These are phyloP conservation scores for Arthrobotrys musiformis DNA, from an alignment of 2,329 filamentous ascomycete genomes.

Conservation along the genomic window DNA sequence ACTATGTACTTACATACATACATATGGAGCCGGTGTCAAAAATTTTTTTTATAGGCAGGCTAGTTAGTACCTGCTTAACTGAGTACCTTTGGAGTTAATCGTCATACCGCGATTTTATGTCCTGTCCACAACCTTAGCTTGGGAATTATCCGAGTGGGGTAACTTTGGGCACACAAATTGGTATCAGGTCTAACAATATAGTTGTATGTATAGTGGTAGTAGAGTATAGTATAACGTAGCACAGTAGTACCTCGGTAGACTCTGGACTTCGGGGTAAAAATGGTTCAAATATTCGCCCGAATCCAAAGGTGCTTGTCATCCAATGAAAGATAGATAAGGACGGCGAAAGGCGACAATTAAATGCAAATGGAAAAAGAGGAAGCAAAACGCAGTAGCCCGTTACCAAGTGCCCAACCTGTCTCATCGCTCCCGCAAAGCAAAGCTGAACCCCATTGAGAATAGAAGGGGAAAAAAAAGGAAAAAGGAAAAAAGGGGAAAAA, in stretches of 20 bases:
- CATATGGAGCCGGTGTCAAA: too few species aligned
- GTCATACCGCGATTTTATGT: too few species aligned
- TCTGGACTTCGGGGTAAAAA: neutral
- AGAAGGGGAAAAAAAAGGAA: constrained; percentile 6
- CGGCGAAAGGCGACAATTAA: neutral
- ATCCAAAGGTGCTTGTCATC: constrained; percentile 26
- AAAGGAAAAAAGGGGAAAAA: constrained; percentile 33
- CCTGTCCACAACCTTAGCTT: neutral
- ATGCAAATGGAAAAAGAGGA: constrained; percentile 28
- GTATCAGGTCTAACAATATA: too few species aligned
- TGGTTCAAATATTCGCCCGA: constrained; percentile 9
- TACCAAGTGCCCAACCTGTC: neutral
- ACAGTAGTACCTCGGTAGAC: neutral
- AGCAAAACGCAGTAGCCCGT: constrained; percentile 1
- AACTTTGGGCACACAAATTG: too few species aligned
- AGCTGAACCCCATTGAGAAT: constrained; percentile 18
- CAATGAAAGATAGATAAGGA: neutral
- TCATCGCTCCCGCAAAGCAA: constrained; percentile 8
- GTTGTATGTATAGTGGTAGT: neutral
- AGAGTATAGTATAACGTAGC: neutral
- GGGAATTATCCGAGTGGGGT: neutral
- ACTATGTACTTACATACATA: neutral
- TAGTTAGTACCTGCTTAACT: too few species aligned
- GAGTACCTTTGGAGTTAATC: too few species aligned
- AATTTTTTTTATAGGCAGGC: too few species aligned